These are phyloP conservation scores for Saprolegnia diclina DNA, from an alignment of 352 stramenopile genomes.

Conservation along the genomic window DNA sequence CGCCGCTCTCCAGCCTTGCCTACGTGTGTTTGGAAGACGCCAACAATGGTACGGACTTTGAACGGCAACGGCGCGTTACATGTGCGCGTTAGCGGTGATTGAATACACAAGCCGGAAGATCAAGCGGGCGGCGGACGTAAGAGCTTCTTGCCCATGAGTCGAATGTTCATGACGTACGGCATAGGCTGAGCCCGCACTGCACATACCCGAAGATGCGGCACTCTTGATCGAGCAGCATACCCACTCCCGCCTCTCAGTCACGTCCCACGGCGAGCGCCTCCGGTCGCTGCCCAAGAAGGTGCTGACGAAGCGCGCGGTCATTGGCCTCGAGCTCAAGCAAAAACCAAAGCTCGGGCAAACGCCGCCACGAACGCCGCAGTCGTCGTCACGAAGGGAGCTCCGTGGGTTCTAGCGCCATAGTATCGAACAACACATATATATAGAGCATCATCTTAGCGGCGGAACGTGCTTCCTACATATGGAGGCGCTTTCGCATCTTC, in stretches of 20 bases:
- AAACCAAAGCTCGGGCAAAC: neutral
- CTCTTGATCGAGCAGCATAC: conserved; percentile 17
- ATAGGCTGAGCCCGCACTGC: neutral
- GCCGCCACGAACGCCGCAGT: conserved; percentile 4
- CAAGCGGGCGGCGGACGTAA: neutral
- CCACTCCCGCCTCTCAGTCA: conserved; percentile 2
- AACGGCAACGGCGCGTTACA: neutral
- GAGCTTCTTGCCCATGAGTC: neutral
- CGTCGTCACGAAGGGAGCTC: conserved; percentile 8
- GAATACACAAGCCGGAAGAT: neutral
- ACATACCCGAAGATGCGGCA: conserved; percentile 9
- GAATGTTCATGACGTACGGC: neutral
- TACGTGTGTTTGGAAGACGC: neutral
- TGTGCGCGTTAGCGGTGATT: neutral
- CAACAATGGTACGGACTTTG: neutral
- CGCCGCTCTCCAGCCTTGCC: neutral
- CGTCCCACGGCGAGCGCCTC: conserved; percentile 15
- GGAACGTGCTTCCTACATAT: conserved; percentile 39
- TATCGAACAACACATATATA: neutral
- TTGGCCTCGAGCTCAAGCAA: neutral
- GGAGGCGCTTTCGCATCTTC: conserved; percentile 39
- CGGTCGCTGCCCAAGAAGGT: conserved; percentile 1
- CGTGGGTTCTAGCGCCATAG: neutral
- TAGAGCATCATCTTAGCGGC: conserved; percentile 26
- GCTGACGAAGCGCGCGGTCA: neutral